Evolutionary conservation across 345 rosid species (phyloP), one percentile per base, ranked within the genome.

Genomic region (Gossypium turneri): DNA sequence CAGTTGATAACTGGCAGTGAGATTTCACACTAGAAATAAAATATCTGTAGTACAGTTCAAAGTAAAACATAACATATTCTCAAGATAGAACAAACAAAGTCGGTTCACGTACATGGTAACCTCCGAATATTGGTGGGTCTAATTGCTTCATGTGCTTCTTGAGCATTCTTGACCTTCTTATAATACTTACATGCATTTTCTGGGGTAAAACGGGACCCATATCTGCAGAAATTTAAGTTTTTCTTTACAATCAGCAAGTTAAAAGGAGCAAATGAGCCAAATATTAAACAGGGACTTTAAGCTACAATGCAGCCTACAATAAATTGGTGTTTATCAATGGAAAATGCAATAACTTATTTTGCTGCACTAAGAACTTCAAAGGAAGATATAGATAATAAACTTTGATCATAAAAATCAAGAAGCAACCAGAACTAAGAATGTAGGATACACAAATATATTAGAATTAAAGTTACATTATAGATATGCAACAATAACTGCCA

Each of bases 71-170:
- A 58, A 73, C 29, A 50, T 50, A 59, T 66, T 12, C 17, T 13
- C 64, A 12, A 24, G 27, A 20, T 12, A 59, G 13, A 44, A 66
- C 7, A 45, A 45, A 66, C 27, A 66, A 12, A 38, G 45, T 6
- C 44, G 9, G 7, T 70, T 64, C 61, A 69, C 79, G 78, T 88
- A 95, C 99, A 90, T 29, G 99, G 99, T 70, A 90, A 82, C 77
- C 90, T 84, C 84, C 83, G 81, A 69, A 91, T 82, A 84, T 86
- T 84, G 59, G 99, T 95, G 73, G 99, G 99, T 82, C 99, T 88
- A 78, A 95, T 89, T 79, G 99, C 99, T 89, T 95, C 99, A 82
- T 95, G 99, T 76, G 99, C 97, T 86, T 95, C 99, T 81, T 91
- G 98, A 81, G 98, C 92, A 83, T 95, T 95, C 83, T 95, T 95